Conservation (phyloP, 2,329 filamentous ascomycete species). For the Pseudogymnoascus sp. region DNA sequence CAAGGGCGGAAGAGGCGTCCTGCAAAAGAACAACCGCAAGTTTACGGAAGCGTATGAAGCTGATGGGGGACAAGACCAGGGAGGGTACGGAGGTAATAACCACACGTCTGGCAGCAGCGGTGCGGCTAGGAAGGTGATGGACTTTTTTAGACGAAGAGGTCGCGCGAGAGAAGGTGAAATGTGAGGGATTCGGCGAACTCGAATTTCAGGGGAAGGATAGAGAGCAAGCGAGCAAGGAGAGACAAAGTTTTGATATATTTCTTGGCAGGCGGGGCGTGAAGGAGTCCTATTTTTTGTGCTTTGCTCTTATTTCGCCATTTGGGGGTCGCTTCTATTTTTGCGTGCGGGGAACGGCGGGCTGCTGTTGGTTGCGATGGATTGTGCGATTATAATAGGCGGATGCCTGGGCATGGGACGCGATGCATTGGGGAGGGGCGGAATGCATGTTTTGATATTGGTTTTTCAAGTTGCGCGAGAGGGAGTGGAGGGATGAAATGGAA, state of each 20-base stretch:
- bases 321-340: background rate
- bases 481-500: background rate
- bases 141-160: conserved; percentile 87
- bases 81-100: conserved; percentile 46
- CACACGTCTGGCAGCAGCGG: conserved; percentile 72
- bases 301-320: conserved; percentile 3
- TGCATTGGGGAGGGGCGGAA: conserved; percentile 5
- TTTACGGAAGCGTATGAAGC: conserved; percentile 85
- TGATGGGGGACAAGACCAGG: conserved; percentile 60
- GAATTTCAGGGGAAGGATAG: background rate
- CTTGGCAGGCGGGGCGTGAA: conserved; percentile 7
- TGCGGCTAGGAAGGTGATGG: conserved; percentile 89
- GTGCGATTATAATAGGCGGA: conserved; percentile 4
- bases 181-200: conserved; percentile 1
- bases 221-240: background rate
- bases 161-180: conserved; percentile 59
- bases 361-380: background rate
- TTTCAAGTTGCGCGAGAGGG: background rate
- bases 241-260: conserved; percentile 8
- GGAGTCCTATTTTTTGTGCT: conserved; percentile 5
- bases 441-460: conserved; percentile 3
- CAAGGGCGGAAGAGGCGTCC: conserved; percentile 43
- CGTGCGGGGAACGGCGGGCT: background rate
- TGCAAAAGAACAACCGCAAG: conserved; percentile 77
- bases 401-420: conserved; percentile 6